Base-by-base conservation (phyloP, 179 eudicot genomes). In the Carnegiea gigantea region DNA sequence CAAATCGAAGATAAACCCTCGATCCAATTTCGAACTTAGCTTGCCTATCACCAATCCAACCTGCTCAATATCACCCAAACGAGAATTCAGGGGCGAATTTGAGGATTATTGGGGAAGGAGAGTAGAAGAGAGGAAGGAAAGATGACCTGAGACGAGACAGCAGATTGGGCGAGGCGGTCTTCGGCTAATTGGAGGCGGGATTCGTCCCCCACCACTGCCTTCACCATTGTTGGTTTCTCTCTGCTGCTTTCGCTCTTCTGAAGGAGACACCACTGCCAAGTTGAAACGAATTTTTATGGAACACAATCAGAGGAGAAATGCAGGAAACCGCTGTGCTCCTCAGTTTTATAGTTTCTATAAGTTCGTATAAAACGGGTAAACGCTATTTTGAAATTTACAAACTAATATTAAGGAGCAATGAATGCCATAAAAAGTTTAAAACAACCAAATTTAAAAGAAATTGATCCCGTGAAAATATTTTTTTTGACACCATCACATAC, bases 21-120 rank as follows among this genome's bases (percentile, higher is more conserved):
- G 85, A 79, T 95, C 99, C 33, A 86, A 85, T 76, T 79, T 89
- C 40, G 85, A 68, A 79, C 86, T 94, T 10, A 94, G 80, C 78
- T 95, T 95, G 78, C 98, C 99, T 17, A 95, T 87, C 73, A 92
- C 90, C 65, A 95, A 87, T 26, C 99, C 99, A 24, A 95, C 92
- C 97, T 93, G 86, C 43, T 13, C 44, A 74, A 76, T 26, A 40
- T 12, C 30, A 75, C 15, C 44, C 54, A 14, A 72, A 65, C 5
- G 53, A 62, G 44, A 36, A 4, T 57, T 51, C 28, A 1, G 60
- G 23, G 23, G 10, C 49, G 57, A 62, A 78, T 13, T 57, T n/a
- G 33, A n/a, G 36, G 21, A 53, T 75, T 44, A 20, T 26, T 40
- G 7, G 71, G 57, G 26, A 51, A 70, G 14, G 33, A 68, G 24